Conservation (phyloP, 495 filamentous ascomycete genomes). For the Neurospora intermedia region DNA sequence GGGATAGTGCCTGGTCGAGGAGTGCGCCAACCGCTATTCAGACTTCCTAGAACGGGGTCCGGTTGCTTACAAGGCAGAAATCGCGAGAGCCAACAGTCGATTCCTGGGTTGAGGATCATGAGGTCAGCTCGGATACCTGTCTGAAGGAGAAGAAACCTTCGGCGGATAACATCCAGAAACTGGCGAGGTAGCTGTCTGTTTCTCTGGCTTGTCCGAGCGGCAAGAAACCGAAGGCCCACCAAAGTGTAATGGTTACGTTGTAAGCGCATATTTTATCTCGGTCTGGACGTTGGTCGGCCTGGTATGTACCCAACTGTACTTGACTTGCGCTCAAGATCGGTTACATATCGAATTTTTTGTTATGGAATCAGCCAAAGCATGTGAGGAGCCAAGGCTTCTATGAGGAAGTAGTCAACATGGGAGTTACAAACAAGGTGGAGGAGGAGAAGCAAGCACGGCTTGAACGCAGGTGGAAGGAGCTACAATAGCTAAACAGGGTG, state of each 20-base stretch:
- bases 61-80: not conserved
- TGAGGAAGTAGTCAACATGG: not conserved
- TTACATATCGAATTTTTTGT: not conserved
- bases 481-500: not conserved
- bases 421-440: not conserved
- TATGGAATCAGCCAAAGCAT: not conserved
- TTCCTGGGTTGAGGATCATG: not conserved
- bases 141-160: not conserved
- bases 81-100: not conserved
- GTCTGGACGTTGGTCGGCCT: not conserved
- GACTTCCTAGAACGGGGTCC: constrained; percentile 8
- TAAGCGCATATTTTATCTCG: not conserved
- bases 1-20: constrained; percentile 22
- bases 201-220: not conserved
- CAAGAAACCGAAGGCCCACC: not conserved
- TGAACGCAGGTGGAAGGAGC: not conserved
- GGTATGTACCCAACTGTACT: not conserved
- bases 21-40: constrained; percentile 14
- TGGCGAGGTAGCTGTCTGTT: not conserved
- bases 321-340: not conserved
- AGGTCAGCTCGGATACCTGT: not conserved
- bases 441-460: not conserved
- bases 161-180: not conserved
- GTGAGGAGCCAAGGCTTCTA: not conserved
- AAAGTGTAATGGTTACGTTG: not conserved